phyloP scores from a whole-genome alignment of 73 alveolate species.

The Tetrahymena borealis region DNA sequence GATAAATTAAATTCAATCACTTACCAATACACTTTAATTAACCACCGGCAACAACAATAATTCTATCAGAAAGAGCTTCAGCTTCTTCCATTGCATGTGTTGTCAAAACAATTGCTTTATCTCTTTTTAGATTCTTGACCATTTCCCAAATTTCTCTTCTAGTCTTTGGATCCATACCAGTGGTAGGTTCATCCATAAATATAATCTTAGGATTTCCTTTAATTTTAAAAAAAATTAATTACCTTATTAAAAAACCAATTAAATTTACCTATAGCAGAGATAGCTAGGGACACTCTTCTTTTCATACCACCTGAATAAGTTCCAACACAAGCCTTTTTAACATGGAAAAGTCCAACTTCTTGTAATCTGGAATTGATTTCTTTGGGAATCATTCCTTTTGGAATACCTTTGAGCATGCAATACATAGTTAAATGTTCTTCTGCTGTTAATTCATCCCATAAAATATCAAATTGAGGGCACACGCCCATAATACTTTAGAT shows the following conservation, averaged over 20 bases:
- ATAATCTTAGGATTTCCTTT: conserved; percentile 49
- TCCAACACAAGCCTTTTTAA: conserved; percentile 49
- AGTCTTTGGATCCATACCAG: conserved; percentile 87
- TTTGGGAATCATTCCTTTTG: conserved; percentile 38
- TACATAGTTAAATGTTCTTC: conserved; percentile 71
- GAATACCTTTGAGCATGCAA: conserved; percentile 62
- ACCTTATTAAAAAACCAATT: conserved; percentile 67
- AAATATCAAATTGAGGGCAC: conserved; percentile 75
- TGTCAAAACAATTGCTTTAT: conserved; percentile 80
- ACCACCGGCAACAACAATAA: conserved; percentile 92
- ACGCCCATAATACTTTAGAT: conserved; percentile 68
- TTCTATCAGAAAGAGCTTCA: conserved; percentile 92
- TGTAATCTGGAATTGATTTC: conserved; percentile 42
- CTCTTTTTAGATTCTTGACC: conserved; percentile 67
- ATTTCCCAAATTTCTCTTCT: conserved; percentile 76
- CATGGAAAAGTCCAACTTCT: conserved; percentile 60
- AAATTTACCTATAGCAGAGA: conserved; percentile 63
- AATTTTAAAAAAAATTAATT: not conserved
- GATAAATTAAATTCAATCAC: too few species aligned
- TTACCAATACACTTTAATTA: conserved; percentile 66
- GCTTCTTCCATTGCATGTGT: conserved; percentile 99
- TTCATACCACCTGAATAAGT: conserved; percentile 96
- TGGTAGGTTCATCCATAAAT: conserved; percentile 68
- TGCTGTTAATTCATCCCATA: conserved; percentile 83
- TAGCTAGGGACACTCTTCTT: conserved; percentile 93